Conservation (phyloP, 2,329 filamentous ascomycete genomes). For the Hypoxylon sp. region DNA sequence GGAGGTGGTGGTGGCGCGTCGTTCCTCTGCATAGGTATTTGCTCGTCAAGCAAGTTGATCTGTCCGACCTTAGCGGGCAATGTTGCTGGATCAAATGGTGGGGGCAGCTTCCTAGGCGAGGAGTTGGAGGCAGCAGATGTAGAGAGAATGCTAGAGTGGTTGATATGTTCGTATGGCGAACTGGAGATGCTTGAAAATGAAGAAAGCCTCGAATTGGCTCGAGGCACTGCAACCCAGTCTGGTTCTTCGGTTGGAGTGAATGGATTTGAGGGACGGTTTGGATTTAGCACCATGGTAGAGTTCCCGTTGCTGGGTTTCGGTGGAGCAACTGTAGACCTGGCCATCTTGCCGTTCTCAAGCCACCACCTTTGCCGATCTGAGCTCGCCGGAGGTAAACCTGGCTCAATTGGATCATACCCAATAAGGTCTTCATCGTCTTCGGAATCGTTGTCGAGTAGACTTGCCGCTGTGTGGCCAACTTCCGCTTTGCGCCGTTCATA, state of each 20-base stretch:
- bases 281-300: slow-evolving; percentile 75
- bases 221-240: slow-evolving; percentile 82
- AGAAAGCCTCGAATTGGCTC: slow-evolving; percentile 66
- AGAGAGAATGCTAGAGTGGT: slow-evolving; percentile 62
- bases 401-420: slow-evolving; percentile 85
- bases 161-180: slow-evolving; percentile 71
- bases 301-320: slow-evolving; percentile 64
- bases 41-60: slow-evolving; percentile 59
- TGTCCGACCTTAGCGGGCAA: slow-evolving; percentile 63
- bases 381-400: slow-evolving; percentile 77
- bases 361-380: slow-evolving; percentile 79
- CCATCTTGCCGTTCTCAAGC: slow-evolving; percentile 78
- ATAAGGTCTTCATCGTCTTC: slow-evolving; percentile 86
- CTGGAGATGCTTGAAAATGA: slow-evolving; percentile 70
- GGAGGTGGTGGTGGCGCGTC: slow-evolving; percentile 61
- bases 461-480: slow-evolving; percentile 73
- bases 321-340: slow-evolving; percentile 77
- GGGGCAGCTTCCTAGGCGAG: slow-evolving; percentile 64
- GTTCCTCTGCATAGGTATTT: slow-evolving; percentile 46
- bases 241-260: slow-evolving; percentile 80
- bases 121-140: slow-evolving; percentile 61
- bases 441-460: slow-evolving; percentile 67
- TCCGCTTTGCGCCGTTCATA: slow-evolving; percentile 78
- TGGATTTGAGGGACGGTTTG: slow-evolving; percentile 82
- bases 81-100: slow-evolving; percentile 62